phyloP scores from a whole-genome alignment of 2,329 filamentous ascomycete genomes.

The Aulographum hederae region DNA sequence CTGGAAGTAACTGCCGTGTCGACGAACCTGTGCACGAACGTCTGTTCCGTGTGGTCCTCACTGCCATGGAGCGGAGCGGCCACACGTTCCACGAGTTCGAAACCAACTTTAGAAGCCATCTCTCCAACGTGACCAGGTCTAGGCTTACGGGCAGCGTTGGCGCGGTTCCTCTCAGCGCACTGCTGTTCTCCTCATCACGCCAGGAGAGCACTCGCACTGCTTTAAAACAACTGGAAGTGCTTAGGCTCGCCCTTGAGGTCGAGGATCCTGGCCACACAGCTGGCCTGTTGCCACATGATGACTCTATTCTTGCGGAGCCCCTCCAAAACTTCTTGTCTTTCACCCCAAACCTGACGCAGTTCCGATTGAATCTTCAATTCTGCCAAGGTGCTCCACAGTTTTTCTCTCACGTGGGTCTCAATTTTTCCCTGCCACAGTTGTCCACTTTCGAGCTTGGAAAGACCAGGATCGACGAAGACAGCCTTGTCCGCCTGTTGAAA shows the following conservation, averaged over 20 bases:
- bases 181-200: background rate
- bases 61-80: background rate
- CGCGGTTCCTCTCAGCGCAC: background rate
- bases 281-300: background rate
- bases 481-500: background rate
- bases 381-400: background rate
- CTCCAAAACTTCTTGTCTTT: background rate
- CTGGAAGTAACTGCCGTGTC: no score
- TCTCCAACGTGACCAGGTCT: no score
- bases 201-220: no score
- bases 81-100: background rate
- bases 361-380: background rate
- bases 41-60: background rate
- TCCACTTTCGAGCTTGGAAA: background rate
- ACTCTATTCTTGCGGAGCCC: no score
- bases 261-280: background rate
- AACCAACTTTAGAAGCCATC: background rate
- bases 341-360: background rate
- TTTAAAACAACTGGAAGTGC: no score
- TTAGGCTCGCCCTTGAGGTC: background rate
- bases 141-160: background rate
- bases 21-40: no score
- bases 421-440: background rate
- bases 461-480: background rate
- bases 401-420: background rate